Evolutionary conservation across 305 asterid genomes (phyloP).

Genomic region (Ilex paraguariensis): DNA sequence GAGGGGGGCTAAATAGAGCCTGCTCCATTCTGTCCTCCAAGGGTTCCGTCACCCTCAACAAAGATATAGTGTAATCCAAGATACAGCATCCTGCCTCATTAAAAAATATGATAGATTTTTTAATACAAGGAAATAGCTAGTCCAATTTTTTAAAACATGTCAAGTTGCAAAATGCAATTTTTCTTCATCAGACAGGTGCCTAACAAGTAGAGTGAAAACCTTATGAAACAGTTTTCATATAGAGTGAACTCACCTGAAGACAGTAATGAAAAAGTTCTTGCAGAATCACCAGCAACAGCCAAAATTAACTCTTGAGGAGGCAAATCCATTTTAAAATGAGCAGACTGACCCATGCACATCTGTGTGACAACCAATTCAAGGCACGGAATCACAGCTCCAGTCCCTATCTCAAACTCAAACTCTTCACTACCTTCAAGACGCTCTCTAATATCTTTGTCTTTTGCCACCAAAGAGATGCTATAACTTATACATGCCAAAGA

Average conservation of each 20-base stretch:
- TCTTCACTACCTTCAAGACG: constrained; percentile 76
- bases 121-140: too few relatives aligned
- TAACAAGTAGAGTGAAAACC: too few relatives aligned
- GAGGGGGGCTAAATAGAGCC: constrained; percentile 87
- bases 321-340: constrained; percentile 54
- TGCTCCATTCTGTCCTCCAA: constrained; percentile 95
- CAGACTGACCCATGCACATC: constrained; percentile 74
- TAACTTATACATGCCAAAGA: constrained; percentile 63
- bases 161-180: too few relatives aligned
- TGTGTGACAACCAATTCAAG: constrained; percentile 68
- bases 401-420: constrained; percentile 91
- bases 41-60: constrained; percentile 71
- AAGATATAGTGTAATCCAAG: constrained; percentile 58
- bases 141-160: too few relatives aligned
- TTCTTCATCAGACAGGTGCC: too few relatives aligned
- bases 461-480: constrained; percentile 46
- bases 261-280: constrained; percentile 36
- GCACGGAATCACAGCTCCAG: constrained; percentile 58
- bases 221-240: too few relatives aligned
- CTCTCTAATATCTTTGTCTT: constrained; percentile 47
- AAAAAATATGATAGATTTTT: constrained; percentile 8
- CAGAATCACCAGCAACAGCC: constrained; percentile 63
- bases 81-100: constrained; percentile 49
- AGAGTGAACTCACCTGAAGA: constrained; percentile 44
- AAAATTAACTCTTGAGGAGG: constrained; percentile 62